Percentiles rank a stretch among this genome's conserved stretches.
Conservation (phyloP, 1,284 basidiomycete species). For the Waitea zeae region DNA sequence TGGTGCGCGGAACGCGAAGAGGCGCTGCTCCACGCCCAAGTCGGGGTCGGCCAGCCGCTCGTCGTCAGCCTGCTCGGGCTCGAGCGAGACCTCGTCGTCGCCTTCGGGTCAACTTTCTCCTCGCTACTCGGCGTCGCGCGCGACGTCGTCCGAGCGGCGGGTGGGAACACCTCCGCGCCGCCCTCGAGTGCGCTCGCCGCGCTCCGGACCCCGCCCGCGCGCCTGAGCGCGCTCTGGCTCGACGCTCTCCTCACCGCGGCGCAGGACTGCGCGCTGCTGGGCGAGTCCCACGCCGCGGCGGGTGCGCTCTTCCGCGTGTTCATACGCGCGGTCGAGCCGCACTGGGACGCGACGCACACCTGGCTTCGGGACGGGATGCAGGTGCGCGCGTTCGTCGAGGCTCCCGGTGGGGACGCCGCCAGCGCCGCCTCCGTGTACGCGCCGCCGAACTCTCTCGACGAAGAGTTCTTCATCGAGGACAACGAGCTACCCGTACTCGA, state of each 20-base stretch:
- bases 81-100: constrained; percentile 35
- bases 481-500: constrained; percentile 45
- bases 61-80: constrained; percentile 54
- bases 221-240: constrained; percentile 35
- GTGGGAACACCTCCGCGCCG: constrained; percentile 13
- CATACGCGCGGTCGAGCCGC: constrained; percentile 40
- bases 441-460: constrained; percentile 23
- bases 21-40: constrained; percentile 34
- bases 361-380: constrained; percentile 68
- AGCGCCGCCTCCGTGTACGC: constrained; percentile 6
- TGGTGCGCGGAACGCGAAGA: constrained; percentile 64
- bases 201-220: constrained; percentile 26
- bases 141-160: constrained; percentile 11
- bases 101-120: constrained; percentile 37
- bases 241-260: constrained; percentile 40
- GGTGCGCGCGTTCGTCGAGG: too few species aligned
- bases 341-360: constrained; percentile 54
- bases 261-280: constrained; percentile 36
- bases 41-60: constrained; percentile 17
- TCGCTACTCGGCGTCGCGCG: constrained; percentile 28
- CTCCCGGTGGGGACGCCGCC: constrained; percentile 34
- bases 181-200: constrained; percentile 19
- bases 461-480: constrained; percentile 71
- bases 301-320: constrained; percentile 46
- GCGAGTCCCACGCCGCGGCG: constrained; percentile 32